phyloP scores from a whole-genome alignment of 805 yeast species.

The Cyberlindnera xylosilytica region DNA sequence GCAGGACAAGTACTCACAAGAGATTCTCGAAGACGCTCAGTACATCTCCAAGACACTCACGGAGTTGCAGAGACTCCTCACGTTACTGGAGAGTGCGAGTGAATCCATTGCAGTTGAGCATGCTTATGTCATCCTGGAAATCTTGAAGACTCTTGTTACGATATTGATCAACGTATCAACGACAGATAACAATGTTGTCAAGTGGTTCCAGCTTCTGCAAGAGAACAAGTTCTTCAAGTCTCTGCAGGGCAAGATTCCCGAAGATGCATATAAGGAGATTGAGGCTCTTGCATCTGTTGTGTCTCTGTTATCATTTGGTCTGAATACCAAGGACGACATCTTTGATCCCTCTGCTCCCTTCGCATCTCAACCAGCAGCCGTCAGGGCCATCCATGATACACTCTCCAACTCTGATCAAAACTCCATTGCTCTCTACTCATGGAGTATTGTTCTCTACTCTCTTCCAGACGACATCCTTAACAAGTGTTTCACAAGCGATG shows the following conservation, averaged over 20 bases:
- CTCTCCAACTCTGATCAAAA: slow-evolving; percentile 38
- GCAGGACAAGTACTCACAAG: slow-evolving; percentile 21
- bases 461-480: slow-evolving; percentile 43
- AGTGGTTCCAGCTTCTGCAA: slow-evolving; percentile 58
- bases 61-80: slow-evolving; percentile 3
- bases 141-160: slow-evolving; percentile 38
- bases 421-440: slow-evolving; percentile 55
- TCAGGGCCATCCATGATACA: slow-evolving; percentile 39
- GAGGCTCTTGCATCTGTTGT: slow-evolving; percentile 47
- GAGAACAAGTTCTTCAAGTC: slow-evolving; percentile 25
- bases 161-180: slow-evolving; percentile 37
- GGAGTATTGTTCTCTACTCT: slow-evolving; percentile 61
- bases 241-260: slow-evolving; percentile 15
- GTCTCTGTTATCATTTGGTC: slow-evolving; percentile 53
- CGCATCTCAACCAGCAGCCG: slow-evolving; percentile 37
- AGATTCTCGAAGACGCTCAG: slow-evolving; percentile 22
- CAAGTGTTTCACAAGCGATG: slow-evolving; percentile 31
- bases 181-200: slow-evolving; percentile 32
- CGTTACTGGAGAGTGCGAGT: slow-evolving; percentile 1
- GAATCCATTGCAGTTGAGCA: slow-evolving; percentile 28
- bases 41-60: slow-evolving; percentile 25
- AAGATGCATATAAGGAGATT: slow-evolving; percentile 29
- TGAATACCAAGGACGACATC: slow-evolving; percentile 46
- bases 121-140: slow-evolving; percentile 33
- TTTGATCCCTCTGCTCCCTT: slow-evolving; percentile 37